Conservation (phyloP, 768 basidiomycete species). For the Leccinellum albellum region DNA sequence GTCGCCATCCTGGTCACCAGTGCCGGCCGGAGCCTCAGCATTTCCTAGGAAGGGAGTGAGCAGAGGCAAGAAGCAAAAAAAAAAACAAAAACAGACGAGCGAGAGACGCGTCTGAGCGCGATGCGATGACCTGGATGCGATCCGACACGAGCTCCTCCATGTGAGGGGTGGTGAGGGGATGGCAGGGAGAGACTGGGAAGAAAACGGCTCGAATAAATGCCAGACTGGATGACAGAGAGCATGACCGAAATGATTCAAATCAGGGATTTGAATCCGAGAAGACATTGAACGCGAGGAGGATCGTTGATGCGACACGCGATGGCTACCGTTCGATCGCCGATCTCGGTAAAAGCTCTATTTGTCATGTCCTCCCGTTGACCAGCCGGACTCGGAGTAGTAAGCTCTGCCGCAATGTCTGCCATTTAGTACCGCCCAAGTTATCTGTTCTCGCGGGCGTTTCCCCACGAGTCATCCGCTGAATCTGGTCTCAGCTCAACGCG, state of each 20-base stretch:
- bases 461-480: too few relatives aligned
- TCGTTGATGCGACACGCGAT: background rate
- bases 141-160: background rate
- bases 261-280: background rate
- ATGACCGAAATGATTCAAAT: background rate
- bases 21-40: conserved; percentile 4
- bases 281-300: background rate
- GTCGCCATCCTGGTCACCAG: background rate
- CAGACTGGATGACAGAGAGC: background rate
- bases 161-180: background rate
- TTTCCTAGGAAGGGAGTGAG: conserved; percentile 9
- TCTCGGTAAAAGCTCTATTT: background rate
- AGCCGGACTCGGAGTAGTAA: too few relatives aligned
- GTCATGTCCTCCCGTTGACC: background rate
- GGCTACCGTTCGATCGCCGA: background rate
- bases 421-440: background rate
- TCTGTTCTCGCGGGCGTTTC: too few relatives aligned
- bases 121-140: background rate
- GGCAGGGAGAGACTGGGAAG: background rate
- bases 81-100: background rate
- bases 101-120: conserved; percentile 16
- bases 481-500: background rate
- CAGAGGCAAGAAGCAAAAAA: background rate
- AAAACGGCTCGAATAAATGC: background rate
- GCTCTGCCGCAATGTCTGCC: background rate